Conservation (phyloP, 495 filamentous ascomycete genomes). For the Podospora tetraspora region DNA sequence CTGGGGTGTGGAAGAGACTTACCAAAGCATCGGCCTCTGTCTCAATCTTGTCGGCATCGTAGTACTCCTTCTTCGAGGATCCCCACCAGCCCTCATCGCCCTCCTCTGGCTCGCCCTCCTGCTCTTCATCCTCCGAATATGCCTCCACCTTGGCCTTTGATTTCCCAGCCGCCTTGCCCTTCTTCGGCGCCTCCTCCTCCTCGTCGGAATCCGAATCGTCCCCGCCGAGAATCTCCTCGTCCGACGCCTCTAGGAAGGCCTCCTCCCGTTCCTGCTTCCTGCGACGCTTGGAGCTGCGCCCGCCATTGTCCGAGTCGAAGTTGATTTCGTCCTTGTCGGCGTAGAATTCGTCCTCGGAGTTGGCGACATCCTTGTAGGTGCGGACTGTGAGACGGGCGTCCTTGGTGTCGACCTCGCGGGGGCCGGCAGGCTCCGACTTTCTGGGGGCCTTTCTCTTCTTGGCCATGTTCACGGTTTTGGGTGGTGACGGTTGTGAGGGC, state of each 20-base stretch:
- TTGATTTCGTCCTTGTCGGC: conserved; percentile 76
- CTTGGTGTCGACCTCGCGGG: conserved; percentile 47
- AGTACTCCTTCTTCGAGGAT: conserved; percentile 81
- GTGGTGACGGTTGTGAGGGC: not conserved
- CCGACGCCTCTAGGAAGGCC: conserved; percentile 59
- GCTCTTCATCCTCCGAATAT: conserved; percentile 40
- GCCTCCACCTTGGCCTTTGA: conserved; percentile 20
- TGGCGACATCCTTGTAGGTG: conserved; percentile 78
- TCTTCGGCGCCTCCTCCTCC: conserved; percentile 32
- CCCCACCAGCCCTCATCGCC: conserved; percentile 81
- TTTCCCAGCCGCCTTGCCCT: conserved; percentile 20
- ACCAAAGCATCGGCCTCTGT: conserved; percentile 80
- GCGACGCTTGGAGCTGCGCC: conserved; percentile 68
- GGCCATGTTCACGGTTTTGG: conserved; percentile 50
- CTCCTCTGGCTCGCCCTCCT: conserved; percentile 55
- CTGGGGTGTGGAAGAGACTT: conserved; percentile 1
- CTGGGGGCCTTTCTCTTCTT: conserved; percentile 74
- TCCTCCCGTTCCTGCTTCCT: conserved; percentile 60
- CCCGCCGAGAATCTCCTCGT: conserved; percentile 69
- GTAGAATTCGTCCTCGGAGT: conserved; percentile 90
- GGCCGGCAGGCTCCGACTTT: conserved; percentile 34
- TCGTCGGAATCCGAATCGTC: conserved; percentile 52
- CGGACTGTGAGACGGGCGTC: conserved; percentile 56
- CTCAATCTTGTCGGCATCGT: conserved; percentile 82
- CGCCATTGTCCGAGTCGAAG: conserved; percentile 76